A percentile compares a stretch with the other conserved stretches of the same genome.
Conservation (phyloP, 768 basidiomycete species). For the Hygrophorus pudorinus region DNA sequence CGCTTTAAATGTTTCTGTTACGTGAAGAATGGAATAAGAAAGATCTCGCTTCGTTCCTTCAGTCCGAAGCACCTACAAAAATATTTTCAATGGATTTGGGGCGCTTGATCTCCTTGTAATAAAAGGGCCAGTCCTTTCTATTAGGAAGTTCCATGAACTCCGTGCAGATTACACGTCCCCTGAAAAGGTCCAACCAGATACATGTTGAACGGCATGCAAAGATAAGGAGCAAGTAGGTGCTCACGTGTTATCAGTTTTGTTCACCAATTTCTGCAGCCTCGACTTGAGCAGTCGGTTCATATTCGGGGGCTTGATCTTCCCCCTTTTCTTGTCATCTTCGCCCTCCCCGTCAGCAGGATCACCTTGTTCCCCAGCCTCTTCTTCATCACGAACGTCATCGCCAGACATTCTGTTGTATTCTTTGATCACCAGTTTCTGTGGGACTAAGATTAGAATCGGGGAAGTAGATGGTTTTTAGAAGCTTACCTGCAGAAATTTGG, state of each 20-base stretch:
- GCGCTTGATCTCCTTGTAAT: constrained; percentile 71
- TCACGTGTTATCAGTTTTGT: constrained; percentile 62
- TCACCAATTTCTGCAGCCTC: constrained; percentile 62
- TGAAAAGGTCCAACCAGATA: constrained; percentile 17
- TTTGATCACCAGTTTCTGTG: constrained; percentile 43
- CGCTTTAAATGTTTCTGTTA: constrained; percentile 69
- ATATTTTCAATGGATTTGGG: constrained; percentile 74
- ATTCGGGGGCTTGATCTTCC: constrained; percentile 50
- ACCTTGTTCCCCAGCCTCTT: neutral
- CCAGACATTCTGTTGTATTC: constrained; percentile 31
- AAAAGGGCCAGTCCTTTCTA: constrained; percentile 67
- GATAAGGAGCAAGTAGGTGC: too few relatives aligned
- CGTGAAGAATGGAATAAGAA: neutral
- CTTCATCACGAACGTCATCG: constrained; percentile 1
- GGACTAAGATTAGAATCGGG: neutral
- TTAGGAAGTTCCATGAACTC: constrained; percentile 83
- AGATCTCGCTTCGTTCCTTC: neutral
- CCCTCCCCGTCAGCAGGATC: constrained; percentile 28
- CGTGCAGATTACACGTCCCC: constrained; percentile 55
- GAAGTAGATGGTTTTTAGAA: neutral
- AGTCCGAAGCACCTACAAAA: constrained; percentile 38
- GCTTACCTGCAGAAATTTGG: constrained; percentile 70
- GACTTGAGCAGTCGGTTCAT: constrained; percentile 58
- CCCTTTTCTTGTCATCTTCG: constrained; percentile 30
- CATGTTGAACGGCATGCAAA: neutral